Evolutionary conservation across 495 filamentous ascomycete genomes (phyloP).

Genomic region (Xylaria nigripes): DNA sequence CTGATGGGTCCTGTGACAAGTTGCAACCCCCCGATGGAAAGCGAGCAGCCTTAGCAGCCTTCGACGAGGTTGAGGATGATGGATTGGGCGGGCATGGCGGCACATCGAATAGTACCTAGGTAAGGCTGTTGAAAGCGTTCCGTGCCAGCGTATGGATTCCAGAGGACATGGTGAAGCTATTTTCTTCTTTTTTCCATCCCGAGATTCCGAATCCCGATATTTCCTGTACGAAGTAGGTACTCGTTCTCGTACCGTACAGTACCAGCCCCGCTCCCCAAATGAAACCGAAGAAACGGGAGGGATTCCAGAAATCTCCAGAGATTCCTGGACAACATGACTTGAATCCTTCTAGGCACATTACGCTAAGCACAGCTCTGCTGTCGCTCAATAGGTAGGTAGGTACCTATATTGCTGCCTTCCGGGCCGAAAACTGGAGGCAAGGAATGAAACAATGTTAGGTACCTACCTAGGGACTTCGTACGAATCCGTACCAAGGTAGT

Average conservation of each 20-base stretch:
- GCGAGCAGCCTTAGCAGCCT: background rate
- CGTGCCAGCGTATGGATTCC: background rate
- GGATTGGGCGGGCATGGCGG: background rate
- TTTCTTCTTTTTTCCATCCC: background rate
- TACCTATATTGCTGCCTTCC: background rate
- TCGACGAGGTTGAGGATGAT: background rate
- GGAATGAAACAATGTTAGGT: no score
- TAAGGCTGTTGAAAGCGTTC: conserved; percentile 5
- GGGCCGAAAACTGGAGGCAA: background rate
- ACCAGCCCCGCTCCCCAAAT: background rate
- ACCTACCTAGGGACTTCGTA: no score
- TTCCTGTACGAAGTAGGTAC: no score
- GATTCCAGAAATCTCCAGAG: background rate
- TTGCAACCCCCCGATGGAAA: background rate
- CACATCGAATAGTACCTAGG: background rate
- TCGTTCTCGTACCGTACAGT: no score
- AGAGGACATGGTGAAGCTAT: background rate
- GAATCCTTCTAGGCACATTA: background rate
- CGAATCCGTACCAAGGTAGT: no score
- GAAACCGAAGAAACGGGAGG: background rate
- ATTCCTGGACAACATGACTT: conserved; percentile 4
- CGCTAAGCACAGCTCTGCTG: background rate
- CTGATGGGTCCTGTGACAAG: background rate
- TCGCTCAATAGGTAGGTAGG: no score
- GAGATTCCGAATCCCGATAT: background rate